Conservation (phyloP, 129 eudicot genomes). For the Pittosporum tobira region DNA sequence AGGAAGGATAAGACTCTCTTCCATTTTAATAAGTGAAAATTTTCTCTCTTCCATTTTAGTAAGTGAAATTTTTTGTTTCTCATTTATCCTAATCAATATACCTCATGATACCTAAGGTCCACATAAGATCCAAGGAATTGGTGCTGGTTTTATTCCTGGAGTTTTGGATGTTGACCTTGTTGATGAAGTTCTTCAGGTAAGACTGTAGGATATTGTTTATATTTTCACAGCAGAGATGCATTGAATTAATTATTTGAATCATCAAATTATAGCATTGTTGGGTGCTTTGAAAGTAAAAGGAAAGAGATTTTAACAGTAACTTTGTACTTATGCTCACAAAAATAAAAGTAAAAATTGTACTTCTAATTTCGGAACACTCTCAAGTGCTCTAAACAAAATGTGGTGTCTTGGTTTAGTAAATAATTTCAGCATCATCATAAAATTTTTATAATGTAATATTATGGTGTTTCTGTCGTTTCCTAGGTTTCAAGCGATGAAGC, state of each 20-base stretch:
- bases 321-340: no score
- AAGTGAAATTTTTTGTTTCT: background rate
- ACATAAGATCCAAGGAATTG: constrained; percentile 91
- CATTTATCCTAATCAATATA: background rate
- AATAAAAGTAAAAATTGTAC: background rate
- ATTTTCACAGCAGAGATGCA: background rate
- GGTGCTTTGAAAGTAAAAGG: background rate
- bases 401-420: background rate
- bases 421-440: background rate
- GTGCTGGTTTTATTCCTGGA: constrained; percentile 92
- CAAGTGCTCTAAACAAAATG: background rate
- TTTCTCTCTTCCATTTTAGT: no score
- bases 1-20: no score
- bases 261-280: background rate
- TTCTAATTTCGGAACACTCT: background rate
- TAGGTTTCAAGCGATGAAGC: constrained; percentile 92
- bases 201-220: constrained; percentile 5
- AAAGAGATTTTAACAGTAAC: background rate
- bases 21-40: no score
- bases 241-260: background rate
- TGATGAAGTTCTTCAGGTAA: constrained; percentile 92
- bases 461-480: constrained; percentile 9
- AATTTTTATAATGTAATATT: background rate
- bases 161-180: constrained; percentile 57
- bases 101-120: constrained; percentile 44